A percentile compares a stretch with the other conserved stretches of the same genome.
These are phyloP conservation scores for Pistacia atlantica DNA, from an alignment of 345 rosid species.

Conservation along the genomic window DNA sequence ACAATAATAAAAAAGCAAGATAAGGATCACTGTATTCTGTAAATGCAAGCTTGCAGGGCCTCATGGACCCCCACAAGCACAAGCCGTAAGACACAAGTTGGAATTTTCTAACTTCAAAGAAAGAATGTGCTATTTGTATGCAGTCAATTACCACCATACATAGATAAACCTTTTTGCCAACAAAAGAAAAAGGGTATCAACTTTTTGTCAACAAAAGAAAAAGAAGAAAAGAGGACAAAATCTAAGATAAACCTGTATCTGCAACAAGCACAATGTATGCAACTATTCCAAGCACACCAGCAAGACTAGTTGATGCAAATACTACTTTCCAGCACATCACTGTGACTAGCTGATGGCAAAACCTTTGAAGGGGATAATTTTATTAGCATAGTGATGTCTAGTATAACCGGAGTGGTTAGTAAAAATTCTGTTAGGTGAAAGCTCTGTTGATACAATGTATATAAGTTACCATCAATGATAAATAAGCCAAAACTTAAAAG, in stretches of 20 bases:
- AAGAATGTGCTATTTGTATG: background rate
- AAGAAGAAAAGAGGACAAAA: constrained; percentile 1
- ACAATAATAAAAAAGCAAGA: constrained; percentile 2
- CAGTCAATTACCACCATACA: constrained; percentile 3
- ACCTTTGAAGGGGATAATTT: background rate
- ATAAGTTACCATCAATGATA: background rate
- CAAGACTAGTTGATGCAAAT: background rate
- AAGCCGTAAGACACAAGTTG: constrained; percentile 11
- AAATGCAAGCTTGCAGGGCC: constrained; percentile 4
- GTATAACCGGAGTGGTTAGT: too few relatives aligned
- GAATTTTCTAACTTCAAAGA: constrained; percentile 2
- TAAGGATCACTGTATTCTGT: constrained; percentile 8
- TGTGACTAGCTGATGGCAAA: too few relatives aligned
- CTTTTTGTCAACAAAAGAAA: constrained; percentile 16
- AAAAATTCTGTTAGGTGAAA: too few relatives aligned
- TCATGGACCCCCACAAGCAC: constrained; percentile 15
- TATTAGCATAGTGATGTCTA: background rate
- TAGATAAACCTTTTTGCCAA: too few relatives aligned
- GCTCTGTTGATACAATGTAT: background rate
- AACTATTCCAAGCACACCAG: constrained; percentile 2
- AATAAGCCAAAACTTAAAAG: background rate
- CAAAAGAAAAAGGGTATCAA: constrained; percentile 12
- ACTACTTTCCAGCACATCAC: background rate
- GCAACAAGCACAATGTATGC: constrained; percentile 12
- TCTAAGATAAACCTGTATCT: background rate